phyloP scores from a whole-genome alignment of 306 rosid species.

The Medicago ruthenica region DNA sequence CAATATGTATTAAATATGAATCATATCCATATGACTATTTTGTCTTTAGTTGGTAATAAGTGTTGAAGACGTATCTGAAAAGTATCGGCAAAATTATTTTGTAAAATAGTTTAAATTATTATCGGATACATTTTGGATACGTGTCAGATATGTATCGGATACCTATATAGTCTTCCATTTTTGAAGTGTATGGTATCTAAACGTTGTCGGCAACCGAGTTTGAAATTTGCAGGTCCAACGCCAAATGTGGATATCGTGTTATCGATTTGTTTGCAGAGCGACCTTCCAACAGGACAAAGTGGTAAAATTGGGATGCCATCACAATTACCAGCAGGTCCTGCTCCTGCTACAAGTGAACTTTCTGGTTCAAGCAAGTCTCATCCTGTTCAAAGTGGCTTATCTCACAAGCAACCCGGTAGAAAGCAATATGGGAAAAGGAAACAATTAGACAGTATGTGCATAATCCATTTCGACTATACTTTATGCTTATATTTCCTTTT shows the following conservation, averaged over 20 bases:
- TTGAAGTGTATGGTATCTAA: not conserved
- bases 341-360: slow-evolving; percentile 76
- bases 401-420: slow-evolving; percentile 59
- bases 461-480: slow-evolving; percentile 33
- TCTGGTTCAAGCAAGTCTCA: slow-evolving; percentile 88
- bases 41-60: too few relatives aligned
- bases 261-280: slow-evolving; percentile 89
- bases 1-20: not conserved
- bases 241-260: slow-evolving; percentile 88
- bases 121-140: too few relatives aligned
- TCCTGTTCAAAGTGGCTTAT: slow-evolving; percentile 63
- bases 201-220: slow-evolving; percentile 31
- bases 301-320: slow-evolving; percentile 52
- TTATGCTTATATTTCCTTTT: slow-evolving; percentile 22
- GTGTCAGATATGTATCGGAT: not conserved
- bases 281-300: slow-evolving; percentile 58
- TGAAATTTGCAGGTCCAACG: slow-evolving; percentile 74
- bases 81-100: too few relatives aligned
- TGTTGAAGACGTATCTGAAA: too few relatives aligned
- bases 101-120: too few relatives aligned
- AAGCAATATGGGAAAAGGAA: slow-evolving; percentile 76
- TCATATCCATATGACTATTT: too few relatives aligned
- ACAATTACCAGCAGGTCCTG: slow-evolving; percentile 59
- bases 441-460: slow-evolving; percentile 73
- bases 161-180: not conserved